A percentile compares a stretch with the other conserved stretches of the same genome.
phyloP scores from a whole-genome alignment of 2,329 filamentous ascomycete genomes.

The Trematosphaeria pertusa region DNA sequence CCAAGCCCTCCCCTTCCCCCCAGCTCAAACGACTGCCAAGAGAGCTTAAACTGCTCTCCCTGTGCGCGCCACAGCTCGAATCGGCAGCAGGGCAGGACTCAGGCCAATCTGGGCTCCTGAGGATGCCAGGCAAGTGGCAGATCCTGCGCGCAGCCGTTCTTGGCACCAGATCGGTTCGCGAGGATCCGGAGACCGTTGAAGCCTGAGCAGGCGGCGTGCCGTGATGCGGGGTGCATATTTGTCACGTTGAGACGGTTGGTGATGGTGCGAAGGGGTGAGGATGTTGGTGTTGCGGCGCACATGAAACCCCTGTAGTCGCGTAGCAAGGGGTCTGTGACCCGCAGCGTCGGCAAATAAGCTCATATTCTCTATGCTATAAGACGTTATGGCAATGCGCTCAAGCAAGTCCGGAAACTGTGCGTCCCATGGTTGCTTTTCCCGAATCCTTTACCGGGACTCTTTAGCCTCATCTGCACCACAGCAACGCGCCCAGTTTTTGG shows the following conservation, averaged over 20 bases:
- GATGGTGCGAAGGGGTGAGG: too few relatives aligned
- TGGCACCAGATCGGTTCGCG: too few relatives aligned
- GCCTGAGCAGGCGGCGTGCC: not conserved
- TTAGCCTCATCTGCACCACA: too few relatives aligned
- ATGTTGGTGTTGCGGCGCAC: conserved; percentile 17
- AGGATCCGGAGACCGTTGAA: too few relatives aligned
- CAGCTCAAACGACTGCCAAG: conserved; percentile 35
- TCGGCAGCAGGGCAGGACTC: conserved; percentile 11
- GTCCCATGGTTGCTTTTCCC: not conserved
- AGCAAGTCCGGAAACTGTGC: conserved; percentile 8
- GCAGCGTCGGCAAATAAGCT: not conserved
- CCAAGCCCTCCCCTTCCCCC: too few relatives aligned
- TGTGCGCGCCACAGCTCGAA: not conserved
- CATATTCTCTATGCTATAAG: conserved; percentile 2
- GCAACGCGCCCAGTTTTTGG: too few relatives aligned
- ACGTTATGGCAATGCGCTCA: too few relatives aligned
- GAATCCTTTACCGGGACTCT: too few relatives aligned
- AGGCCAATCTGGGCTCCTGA: not conserved
- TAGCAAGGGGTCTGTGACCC: conserved; percentile 12
- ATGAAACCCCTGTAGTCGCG: conserved; percentile 21
- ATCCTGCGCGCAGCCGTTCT: not conserved
- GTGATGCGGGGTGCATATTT: conserved; percentile 12
- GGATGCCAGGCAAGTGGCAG: not conserved
- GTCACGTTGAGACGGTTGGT: conserved; percentile 9
- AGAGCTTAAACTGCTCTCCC: conserved; percentile 23